These are phyloP conservation scores for Alnus rubra DNA, from an alignment of 306 rosid species.

Conservation along the genomic window DNA sequence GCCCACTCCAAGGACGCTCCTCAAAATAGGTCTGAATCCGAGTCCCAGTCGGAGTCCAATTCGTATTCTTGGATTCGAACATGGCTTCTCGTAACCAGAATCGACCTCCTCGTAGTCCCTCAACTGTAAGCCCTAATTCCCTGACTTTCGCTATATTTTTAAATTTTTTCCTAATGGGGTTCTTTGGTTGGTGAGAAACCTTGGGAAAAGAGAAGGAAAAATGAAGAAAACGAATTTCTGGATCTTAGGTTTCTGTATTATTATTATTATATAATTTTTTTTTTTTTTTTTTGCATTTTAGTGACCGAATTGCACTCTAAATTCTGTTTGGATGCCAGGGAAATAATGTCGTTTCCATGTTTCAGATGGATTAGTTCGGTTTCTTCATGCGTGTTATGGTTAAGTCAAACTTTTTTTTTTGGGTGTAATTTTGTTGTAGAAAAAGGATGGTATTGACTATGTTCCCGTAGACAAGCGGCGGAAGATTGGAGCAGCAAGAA, in stretches of 20 bases:
- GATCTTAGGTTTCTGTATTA: background rate
- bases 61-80: conserved; percentile 1
- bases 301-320: background rate
- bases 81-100: conserved; percentile 90
- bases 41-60: background rate
- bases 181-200: conserved; percentile 10
- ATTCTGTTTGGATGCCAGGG: background rate
- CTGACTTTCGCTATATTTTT: background rate
- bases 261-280: too few species aligned
- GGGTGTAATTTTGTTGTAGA: conserved; percentile 34
- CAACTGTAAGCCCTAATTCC: conserved; percentile 40
- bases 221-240: background rate
- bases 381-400: background rate
- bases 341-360: background rate
- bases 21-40: background rate
- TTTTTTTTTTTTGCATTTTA: background rate
- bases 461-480: conserved; percentile 57
- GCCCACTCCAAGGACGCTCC: background rate
- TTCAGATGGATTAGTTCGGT: background rate
- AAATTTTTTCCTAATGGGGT: background rate
- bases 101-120: conserved; percentile 75
- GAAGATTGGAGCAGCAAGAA: conserved; percentile 55
- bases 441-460: conserved; percentile 57
- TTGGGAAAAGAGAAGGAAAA: background rate
- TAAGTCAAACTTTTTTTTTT: background rate